phyloP scores from a whole-genome alignment of 2,329 filamentous ascomycete genomes.

The Coleophoma cylindrospora region DNA sequence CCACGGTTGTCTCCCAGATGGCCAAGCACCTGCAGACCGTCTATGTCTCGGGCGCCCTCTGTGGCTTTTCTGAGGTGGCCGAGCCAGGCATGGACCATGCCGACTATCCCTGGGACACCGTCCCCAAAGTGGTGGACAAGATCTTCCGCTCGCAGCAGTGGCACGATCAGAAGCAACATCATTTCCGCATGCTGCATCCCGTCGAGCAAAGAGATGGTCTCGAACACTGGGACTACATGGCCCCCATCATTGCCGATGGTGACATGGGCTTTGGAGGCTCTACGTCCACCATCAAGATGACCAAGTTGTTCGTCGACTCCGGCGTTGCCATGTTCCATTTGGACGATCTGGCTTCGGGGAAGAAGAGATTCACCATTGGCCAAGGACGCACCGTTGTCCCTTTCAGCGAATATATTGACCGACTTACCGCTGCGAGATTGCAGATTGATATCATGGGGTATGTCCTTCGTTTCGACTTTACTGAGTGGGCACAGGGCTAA shows the following conservation, averaged over 20 bases:
- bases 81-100: constrained; percentile 34
- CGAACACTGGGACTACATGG: constrained; percentile 33
- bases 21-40: constrained; percentile 32
- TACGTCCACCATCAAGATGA: constrained; percentile 34
- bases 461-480: not conserved
- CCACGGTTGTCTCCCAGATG: constrained; percentile 30
- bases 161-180: constrained; percentile 34
- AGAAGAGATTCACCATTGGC: constrained; percentile 38
- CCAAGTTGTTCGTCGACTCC: constrained; percentile 33
- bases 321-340: constrained; percentile 38
- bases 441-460: constrained; percentile 34
- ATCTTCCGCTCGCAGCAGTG: constrained; percentile 34
- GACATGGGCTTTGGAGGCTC: constrained; percentile 38
- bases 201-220: constrained; percentile 25
- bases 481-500: not conserved
- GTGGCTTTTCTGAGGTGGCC: constrained; percentile 31
- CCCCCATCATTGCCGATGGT: constrained; percentile 34
- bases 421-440: constrained; percentile 31
- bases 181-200: constrained; percentile 28
- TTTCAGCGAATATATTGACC: constrained; percentile 31
- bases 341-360: constrained; percentile 36
- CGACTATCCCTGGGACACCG: constrained; percentile 37
- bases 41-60: constrained; percentile 35
- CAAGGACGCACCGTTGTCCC: constrained; percentile 34
- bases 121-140: constrained; percentile 34